These are phyloP conservation scores for Blastobotrys indianensis DNA, from an alignment of 1,139 yeast genomes.

Conservation along the genomic window DNA sequence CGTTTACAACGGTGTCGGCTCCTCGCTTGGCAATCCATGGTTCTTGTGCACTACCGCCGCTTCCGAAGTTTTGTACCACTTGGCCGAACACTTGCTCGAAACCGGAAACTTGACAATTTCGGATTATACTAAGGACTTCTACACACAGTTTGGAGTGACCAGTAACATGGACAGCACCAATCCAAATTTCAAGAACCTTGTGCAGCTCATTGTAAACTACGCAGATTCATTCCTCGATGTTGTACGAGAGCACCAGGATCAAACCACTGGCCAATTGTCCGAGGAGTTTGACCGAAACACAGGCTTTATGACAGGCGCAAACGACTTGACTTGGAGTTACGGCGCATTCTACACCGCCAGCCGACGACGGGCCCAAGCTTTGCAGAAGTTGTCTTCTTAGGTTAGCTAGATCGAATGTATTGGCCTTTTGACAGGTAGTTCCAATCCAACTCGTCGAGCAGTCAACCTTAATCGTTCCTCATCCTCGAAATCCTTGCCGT, in stretches of 20 bases:
- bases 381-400: not conserved
- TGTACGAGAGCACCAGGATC: slow-evolving; percentile 64
- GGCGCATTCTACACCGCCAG: slow-evolving; percentile 69
- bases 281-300: slow-evolving; percentile 80
- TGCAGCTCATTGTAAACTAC: slow-evolving; percentile 32
- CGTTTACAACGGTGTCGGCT: slow-evolving; percentile 71
- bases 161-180: not conserved
- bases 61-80: slow-evolving; percentile 47
- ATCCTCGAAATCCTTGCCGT: slow-evolving; percentile 72
- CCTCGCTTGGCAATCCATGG: slow-evolving; percentile 91
- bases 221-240: slow-evolving; percentile 76
- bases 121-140: not conserved
- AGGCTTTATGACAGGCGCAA: slow-evolving; percentile 88
- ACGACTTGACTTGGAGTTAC: slow-evolving; percentile 86
- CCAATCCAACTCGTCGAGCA: slow-evolving; percentile 81
- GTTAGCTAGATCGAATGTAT: not conserved
- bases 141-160: slow-evolving; percentile 1
- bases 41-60: slow-evolving; percentile 81
- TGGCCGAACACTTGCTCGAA: slow-evolving; percentile 33
- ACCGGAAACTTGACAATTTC: slow-evolving; percentile 12
- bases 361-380: slow-evolving; percentile 33
- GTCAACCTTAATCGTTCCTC: slow-evolving; percentile 71
- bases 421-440: slow-evolving; percentile 39
- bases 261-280: slow-evolving; percentile 63
- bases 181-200: slow-evolving; percentile 17